Percentiles rank a stretch among this genome's conserved stretches.
Conservation (phyloP, 1,284 basidiomycete genomes). For the Tilletia caries region DNA sequence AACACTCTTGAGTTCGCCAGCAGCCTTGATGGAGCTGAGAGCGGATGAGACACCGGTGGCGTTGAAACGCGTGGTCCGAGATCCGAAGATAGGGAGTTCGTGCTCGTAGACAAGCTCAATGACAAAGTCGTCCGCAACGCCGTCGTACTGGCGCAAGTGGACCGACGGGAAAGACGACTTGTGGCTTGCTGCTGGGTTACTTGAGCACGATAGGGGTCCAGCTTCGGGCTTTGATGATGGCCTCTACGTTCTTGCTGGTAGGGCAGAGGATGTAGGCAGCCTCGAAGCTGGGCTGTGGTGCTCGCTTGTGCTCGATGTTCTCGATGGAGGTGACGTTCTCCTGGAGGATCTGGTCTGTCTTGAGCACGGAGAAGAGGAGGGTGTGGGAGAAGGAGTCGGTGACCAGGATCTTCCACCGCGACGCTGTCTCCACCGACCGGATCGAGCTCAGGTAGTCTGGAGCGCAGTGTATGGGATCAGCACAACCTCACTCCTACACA, state of each 20-base stretch:
- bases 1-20: too few relatives aligned
- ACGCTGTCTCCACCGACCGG: too few relatives aligned
- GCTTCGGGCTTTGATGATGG: conserved; percentile 70
- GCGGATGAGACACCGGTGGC: conserved; percentile 35
- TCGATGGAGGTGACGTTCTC: conserved; percentile 50
- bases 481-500: too few relatives aligned
- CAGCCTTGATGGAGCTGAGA: conserved; percentile 38
- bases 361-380: too few relatives aligned
- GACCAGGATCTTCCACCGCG: too few relatives aligned
- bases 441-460: too few relatives aligned
- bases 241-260: conserved; percentile 86
- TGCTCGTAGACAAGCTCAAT: conserved; percentile 39
- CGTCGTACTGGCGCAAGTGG: conserved; percentile 35
- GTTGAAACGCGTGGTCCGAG: conserved; percentile 31
- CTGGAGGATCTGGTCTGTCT: too few relatives aligned
- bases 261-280: conserved; percentile 80
- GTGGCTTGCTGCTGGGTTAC: background rate
- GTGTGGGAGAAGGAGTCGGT: too few relatives aligned
- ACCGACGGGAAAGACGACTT: conserved; percentile 29
- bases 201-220: conserved; percentile 28
- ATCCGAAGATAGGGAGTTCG: conserved; percentile 16
- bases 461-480: too few relatives aligned
- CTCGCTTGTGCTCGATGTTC: conserved; percentile 39
- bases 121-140: conserved; percentile 36
- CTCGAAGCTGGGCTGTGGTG: conserved; percentile 40